Base-by-base conservation (phyloP, 1,284 basidiomycete genomes). In the Papiliotrema flavescens region DNA sequence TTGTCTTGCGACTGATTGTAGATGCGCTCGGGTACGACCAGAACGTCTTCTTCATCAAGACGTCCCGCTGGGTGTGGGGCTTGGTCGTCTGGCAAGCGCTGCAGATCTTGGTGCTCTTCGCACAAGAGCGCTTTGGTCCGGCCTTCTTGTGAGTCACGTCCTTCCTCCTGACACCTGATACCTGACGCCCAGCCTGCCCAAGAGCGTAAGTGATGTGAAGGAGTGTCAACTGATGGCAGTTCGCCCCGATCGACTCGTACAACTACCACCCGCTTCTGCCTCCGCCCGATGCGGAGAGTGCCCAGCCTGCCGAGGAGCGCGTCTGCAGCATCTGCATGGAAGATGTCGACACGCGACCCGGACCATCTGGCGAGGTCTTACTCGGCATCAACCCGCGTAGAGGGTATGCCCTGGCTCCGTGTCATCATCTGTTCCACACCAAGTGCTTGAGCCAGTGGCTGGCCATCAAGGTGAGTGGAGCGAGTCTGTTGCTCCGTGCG, bases 321-420 rank as follows among this genome's bases (percentile, higher is more conserved):
- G 89, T 92, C 65, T 94, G 90, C 64, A 84, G 88, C 3, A 93
- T 94, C 57, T 94, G 90, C 70, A 91, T 93, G 88, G 90, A 94
- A 57, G 81, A 84, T 8, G 92, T 93, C 57, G 68, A 83, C 40
- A 75, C 84, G n/a, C 82, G 84, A 48, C 73, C 62, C 14, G 49
- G 79, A 40, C 73, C 70, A 7, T 59, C 55, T 23, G 54, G 62
- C 46, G 54, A 63, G 63, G 60, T 62, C 51, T 70, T 78, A 8
- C 53, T 69, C 37, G 70, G 72, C 19, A 57, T 68, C n/a, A 69
- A 72, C 42, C 76, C 80, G 55, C 81, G 84, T 61, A 84, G 85
- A 70, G 82, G 77, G 54, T 93, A 93, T 65, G 90, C 90, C 67
- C 77, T 93, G 54, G 89, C 90, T 5, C 90, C 90, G 3, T 94